These are phyloP conservation scores for Rutstroemia sp. DNA, from an alignment of 2,329 filamentous ascomycete species.

Conservation along the genomic window DNA sequence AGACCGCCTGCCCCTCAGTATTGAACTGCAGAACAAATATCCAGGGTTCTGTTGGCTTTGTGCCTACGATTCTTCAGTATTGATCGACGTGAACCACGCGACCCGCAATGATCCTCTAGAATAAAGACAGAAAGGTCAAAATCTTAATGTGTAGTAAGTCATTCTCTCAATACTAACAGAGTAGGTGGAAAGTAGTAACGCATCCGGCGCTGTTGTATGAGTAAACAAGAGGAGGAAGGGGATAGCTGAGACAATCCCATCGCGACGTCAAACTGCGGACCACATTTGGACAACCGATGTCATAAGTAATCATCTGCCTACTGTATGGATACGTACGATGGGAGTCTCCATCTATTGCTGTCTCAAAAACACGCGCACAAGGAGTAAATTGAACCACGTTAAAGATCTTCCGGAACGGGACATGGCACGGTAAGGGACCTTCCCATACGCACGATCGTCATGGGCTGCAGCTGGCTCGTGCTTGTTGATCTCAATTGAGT, in stretches of 20 bases:
- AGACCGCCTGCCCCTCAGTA: background rate
- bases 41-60: background rate
- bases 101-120: background rate
- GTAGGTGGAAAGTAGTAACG: no score
- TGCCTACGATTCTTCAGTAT: background rate
- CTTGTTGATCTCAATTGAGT: constrained; percentile 1
- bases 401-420: constrained; percentile 7
- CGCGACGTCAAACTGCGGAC: no score
- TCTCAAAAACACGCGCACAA: background rate
- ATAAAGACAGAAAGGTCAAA: background rate
- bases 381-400: background rate
- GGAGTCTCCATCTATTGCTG: background rate
- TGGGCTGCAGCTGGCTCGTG: constrained; percentile 7
- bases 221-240: no score
- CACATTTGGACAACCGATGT: no score
- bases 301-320: no score
- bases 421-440: background rate
- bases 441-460: constrained; percentile 3
- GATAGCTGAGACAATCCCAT: no score
- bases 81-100: no score
- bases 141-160: background rate
- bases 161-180: no score
- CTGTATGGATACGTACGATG: no score
- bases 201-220: no score
- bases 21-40: background rate